Evolutionary conservation across 768 basidiomycete species (phyloP).

Genomic region (Podaxis sp.): DNA sequence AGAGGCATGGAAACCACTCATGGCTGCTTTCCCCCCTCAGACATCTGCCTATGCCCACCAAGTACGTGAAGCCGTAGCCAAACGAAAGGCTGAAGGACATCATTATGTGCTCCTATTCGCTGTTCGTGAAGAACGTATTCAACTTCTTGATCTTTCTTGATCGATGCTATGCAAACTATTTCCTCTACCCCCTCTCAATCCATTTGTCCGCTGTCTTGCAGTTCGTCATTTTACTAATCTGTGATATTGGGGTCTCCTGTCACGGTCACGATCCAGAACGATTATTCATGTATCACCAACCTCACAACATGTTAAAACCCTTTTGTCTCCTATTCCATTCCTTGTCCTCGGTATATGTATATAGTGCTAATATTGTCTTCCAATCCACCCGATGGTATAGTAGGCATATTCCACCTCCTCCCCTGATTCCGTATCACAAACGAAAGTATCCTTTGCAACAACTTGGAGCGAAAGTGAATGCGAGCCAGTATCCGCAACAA

Average conservation of each 20-base stretch:
- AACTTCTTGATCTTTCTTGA: conserved; percentile 32
- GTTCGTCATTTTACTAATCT: neutral
- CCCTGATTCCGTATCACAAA: conserved; percentile 48
- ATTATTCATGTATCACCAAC: neutral
- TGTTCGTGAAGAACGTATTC: conserved; percentile 67
- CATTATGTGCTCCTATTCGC: conserved; percentile 62
- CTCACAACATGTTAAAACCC: neutral
- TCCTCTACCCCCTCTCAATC: neutral
- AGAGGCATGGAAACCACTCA: conserved; percentile 66
- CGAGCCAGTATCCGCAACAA: conserved; percentile 24
- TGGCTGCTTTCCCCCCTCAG: conserved; percentile 52
- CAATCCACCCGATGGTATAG: conserved; percentile 69
- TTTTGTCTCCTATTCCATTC: conserved; percentile 9
- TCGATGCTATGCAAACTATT: neutral
- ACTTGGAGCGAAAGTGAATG: conserved; percentile 8
- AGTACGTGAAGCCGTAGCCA: conserved; percentile 63
- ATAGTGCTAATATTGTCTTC: neutral
- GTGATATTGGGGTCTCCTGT: neutral
- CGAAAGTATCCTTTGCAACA: conserved; percentile 44
- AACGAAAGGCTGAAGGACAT: conserved; percentile 62
- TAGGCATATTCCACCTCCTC: conserved; percentile 68
- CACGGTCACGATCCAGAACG: neutral
- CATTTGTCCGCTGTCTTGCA: no score
- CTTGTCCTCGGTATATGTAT: neutral
- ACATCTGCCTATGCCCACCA: conserved; percentile 63